phyloP scores from a whole-genome alignment of 352 stramenopile species.

The Pythium plurisporium region DNA sequence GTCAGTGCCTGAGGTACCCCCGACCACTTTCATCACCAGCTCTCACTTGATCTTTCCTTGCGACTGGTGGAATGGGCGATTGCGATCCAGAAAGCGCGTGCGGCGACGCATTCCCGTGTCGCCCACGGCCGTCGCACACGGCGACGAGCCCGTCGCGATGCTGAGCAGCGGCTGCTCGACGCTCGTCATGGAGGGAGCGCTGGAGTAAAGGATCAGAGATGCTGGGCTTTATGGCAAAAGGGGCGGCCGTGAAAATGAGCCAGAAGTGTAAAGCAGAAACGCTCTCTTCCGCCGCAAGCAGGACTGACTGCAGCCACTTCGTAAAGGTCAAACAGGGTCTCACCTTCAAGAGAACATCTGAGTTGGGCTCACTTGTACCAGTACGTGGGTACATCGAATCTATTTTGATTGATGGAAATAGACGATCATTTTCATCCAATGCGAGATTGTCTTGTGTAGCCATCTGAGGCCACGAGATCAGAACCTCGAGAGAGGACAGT shows the following conservation, averaged over 20 bases:
- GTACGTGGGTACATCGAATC: neutral
- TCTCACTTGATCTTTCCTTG: slow-evolving; percentile 63
- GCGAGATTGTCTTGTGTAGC: neutral
- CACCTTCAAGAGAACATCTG: no score
- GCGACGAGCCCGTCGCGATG: slow-evolving; percentile 12
- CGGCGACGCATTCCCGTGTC: slow-evolving; percentile 8
- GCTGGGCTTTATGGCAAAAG: neutral
- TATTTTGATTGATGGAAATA: slow-evolving; percentile 1
- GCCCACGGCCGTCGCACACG: slow-evolving; percentile 1
- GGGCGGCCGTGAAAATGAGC: neutral
- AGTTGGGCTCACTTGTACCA: slow-evolving; percentile 8
- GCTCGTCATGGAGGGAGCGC: slow-evolving; percentile 11
- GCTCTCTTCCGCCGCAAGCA: neutral
- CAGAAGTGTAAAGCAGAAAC: neutral
- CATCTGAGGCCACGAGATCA: neutral
- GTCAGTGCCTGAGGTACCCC: no score
- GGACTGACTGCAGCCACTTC: slow-evolving; percentile 19
- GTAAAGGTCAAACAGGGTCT: neutral
- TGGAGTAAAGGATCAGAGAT: neutral
- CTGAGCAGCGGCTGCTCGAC: slow-evolving; percentile 32
- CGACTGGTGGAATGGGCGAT: slow-evolving; percentile 65
- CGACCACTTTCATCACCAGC: no score
- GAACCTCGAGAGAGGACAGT: neutral
- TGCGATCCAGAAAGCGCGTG: slow-evolving; percentile 59
- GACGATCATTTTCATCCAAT: slow-evolving; percentile 3